phyloP scores from a whole-genome alignment of 1,284 basidiomycete species.

The Salmacisia buchloeana region DNA sequence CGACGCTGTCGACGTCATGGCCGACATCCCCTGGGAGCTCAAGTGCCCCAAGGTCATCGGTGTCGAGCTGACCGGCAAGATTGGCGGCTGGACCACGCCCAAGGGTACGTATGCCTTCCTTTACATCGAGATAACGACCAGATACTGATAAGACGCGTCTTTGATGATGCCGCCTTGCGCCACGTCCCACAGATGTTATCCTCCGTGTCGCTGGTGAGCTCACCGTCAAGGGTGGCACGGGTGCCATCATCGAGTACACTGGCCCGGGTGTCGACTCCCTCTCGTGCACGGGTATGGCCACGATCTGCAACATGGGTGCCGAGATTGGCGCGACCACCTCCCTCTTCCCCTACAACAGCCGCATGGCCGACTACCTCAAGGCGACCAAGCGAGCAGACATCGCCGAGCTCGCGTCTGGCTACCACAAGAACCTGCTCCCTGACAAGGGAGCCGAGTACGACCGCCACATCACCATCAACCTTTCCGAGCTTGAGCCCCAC shows the following conservation, averaged over 20 bases:
- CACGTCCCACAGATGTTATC: slow-evolving; percentile 33
- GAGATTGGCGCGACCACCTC: slow-evolving; percentile 99
- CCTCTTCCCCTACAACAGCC: slow-evolving; percentile 94
- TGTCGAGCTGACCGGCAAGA: slow-evolving; percentile 91
- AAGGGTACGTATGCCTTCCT: slow-evolving; percentile 63
- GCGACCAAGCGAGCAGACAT: slow-evolving; percentile 87
- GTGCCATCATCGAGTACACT: slow-evolving; percentile 51
- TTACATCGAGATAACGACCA: no score
- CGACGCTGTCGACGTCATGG: slow-evolving; percentile 98
- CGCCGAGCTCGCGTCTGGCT: slow-evolving; percentile 80
- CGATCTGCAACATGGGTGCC: slow-evolving; percentile 99
- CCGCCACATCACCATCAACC: slow-evolving; percentile 87
- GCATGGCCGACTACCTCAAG: slow-evolving; percentile 86
- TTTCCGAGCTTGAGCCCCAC: slow-evolving; percentile 94
- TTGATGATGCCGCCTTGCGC: not conserved
- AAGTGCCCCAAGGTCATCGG: slow-evolving; percentile 99
- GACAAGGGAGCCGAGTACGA: slow-evolving; percentile 91
- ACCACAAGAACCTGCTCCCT: slow-evolving; percentile 84
- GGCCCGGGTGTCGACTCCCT: slow-evolving; percentile 79
- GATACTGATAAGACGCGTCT: slow-evolving; percentile 1
- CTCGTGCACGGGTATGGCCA: slow-evolving; percentile 98
- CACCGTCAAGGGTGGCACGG: slow-evolving; percentile 51
- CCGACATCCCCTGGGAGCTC: slow-evolving; percentile 93
- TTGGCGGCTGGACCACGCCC: slow-evolving; percentile 92
- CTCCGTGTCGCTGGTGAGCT: slow-evolving; percentile 50